phyloP scores from a whole-genome alignment of 768 basidiomycete genomes.

The Dacryopinax spathularia region DNA sequence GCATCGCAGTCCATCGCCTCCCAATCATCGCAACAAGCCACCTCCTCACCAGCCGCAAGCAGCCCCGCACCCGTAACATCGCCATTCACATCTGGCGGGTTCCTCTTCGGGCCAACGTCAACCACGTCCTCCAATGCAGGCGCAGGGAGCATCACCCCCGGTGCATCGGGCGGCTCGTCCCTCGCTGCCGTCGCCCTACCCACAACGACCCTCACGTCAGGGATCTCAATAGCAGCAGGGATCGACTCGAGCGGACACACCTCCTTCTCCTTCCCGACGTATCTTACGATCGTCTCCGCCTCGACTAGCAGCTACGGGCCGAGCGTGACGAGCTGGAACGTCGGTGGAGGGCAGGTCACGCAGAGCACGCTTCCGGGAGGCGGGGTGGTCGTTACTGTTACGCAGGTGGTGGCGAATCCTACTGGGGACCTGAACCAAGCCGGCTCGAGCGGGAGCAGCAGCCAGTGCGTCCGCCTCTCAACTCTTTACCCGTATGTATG shows the following conservation, averaged over 20 bases:
- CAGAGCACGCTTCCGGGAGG: not conserved
- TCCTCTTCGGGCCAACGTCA: not conserved
- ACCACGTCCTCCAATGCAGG: no score
- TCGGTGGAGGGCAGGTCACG: not conserved
- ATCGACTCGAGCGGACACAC: not conserved
- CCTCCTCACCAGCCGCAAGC: not conserved
- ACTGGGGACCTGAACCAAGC: constrained; percentile 5
- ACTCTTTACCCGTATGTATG: not conserved
- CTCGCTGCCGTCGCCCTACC: no score
- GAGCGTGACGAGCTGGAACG: not conserved
- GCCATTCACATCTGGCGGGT: not conserved
- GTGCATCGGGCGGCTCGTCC: not conserved
- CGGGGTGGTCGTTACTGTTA: constrained; percentile 3
- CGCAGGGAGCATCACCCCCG: not conserved
- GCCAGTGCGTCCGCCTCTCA: not conserved
- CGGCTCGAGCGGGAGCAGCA: not conserved
- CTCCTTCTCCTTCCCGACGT: constrained; percentile 2
- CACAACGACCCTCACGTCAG: not conserved
- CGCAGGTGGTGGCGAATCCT: constrained; percentile 5
- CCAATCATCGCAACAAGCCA: not conserved
- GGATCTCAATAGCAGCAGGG: not conserved
- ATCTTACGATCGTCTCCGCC: constrained; percentile 5
- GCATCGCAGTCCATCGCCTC: no score
- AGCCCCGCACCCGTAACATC: not conserved
- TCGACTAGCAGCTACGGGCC: not conserved